phyloP scores from a whole-genome alignment of 805 yeast species.

The Candida ipomoeae region DNA sequence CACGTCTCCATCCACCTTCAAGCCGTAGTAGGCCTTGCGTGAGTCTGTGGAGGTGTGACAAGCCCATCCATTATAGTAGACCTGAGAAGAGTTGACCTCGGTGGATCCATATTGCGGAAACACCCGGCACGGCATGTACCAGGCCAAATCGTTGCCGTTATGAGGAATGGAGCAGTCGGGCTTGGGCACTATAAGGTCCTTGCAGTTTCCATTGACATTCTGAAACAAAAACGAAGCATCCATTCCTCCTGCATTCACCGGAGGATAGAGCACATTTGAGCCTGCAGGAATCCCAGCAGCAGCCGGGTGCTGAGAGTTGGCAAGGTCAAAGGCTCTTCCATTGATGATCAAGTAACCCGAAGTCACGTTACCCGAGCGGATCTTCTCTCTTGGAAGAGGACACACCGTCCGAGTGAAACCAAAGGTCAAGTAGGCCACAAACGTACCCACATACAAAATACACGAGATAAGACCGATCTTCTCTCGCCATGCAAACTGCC shows the following conservation, averaged over 20 bases:
- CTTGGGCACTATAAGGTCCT: slow-evolving; percentile 67
- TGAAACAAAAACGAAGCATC: slow-evolving; percentile 85
- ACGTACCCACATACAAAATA: slow-evolving; percentile 66
- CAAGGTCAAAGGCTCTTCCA: slow-evolving; percentile 75
- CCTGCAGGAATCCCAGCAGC: slow-evolving; percentile 75
- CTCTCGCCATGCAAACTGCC: slow-evolving; percentile 97
- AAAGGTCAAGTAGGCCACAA: slow-evolving; percentile 83
- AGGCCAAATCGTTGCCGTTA: slow-evolving; percentile 63
- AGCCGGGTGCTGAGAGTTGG: slow-evolving; percentile 70
- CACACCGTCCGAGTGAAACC: slow-evolving; percentile 90
- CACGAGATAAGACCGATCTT: slow-evolving; percentile 81
- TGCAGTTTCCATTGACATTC: slow-evolving; percentile 89
- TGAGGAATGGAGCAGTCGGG: slow-evolving; percentile 66
- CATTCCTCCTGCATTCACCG: slow-evolving; percentile 79
- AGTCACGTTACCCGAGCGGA: slow-evolving; percentile 57
- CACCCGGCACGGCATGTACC: slow-evolving; percentile 94
- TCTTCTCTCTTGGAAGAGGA: slow-evolving; percentile 37
- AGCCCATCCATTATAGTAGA: slow-evolving; percentile 79
- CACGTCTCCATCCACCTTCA: slow-evolving; percentile 65
- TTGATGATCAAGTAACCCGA: slow-evolving; percentile 66
- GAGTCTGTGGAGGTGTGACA: slow-evolving; percentile 73
- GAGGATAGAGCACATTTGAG: slow-evolving; percentile 76
- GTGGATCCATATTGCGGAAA: slow-evolving; percentile 68
- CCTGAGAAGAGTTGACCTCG: slow-evolving; percentile 55
- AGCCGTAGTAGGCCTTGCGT: slow-evolving; percentile 59